These are phyloP conservation scores for Eimeria mitis DNA, from an alignment of 169 alveolate species.

Conservation along the genomic window DNA sequence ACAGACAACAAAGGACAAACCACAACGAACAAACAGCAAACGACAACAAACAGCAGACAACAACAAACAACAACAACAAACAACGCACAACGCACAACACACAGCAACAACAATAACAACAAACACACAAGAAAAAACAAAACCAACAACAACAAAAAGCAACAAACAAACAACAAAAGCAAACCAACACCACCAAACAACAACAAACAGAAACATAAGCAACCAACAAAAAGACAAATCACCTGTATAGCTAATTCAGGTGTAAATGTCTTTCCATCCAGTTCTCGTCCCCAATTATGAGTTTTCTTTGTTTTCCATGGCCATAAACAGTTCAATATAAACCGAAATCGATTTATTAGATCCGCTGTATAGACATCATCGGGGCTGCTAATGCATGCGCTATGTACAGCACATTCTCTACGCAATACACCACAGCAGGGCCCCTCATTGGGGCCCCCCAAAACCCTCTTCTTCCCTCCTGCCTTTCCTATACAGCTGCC, in stretches of 20 bases:
- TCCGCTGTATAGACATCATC: neutral
- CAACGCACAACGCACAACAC: too few relatives aligned
- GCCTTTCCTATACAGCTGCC: neutral
- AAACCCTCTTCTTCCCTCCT: too few relatives aligned
- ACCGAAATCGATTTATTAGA: neutral
- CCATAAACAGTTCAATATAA: neutral
- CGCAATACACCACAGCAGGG: neutral
- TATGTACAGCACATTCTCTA: neutral
- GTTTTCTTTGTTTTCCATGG: neutral
- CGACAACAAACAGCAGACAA: too few relatives aligned
- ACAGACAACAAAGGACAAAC: too few relatives aligned
- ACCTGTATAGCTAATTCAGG: neutral
- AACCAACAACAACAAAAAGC: too few relatives aligned
- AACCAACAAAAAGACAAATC: neutral
- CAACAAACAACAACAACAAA: neutral
- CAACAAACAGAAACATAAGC: neutral
- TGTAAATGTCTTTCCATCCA: neutral
- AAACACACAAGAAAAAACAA: too few relatives aligned
- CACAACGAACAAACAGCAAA: too few relatives aligned
- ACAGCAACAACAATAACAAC: too few relatives aligned
- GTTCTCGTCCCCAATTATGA: neutral
- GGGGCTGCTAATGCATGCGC: neutral
- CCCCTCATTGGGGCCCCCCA: neutral
- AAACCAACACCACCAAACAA: neutral
- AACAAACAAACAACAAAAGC: neutral